Evolutionary conservation across 202 grass and related monocot genomes (phyloP).

Genomic region (Digitaria exilis): DNA sequence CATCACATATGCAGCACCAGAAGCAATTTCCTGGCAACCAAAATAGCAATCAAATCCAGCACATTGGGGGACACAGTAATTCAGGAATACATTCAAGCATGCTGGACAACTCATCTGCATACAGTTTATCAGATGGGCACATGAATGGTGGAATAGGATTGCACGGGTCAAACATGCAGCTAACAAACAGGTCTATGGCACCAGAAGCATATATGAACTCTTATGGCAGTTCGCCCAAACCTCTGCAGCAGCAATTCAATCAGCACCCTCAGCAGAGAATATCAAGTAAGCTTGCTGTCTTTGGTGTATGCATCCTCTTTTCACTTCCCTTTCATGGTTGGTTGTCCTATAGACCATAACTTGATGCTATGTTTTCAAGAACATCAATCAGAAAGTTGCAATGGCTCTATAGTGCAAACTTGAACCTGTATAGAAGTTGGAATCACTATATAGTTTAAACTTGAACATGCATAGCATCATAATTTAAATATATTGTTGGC

Average conservation of each 20-base stretch:
- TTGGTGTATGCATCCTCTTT: conserved; percentile 10
- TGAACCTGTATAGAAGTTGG: conserved; percentile 16
- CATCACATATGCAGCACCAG: conserved; percentile 65
- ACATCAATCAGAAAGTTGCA: conserved; percentile 22
- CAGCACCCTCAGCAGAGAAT: conserved; percentile 80
- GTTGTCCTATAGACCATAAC: conserved; percentile 10
- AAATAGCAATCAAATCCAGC: conserved; percentile 66
- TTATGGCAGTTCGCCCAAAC: conserved; percentile 77
- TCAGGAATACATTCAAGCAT: conserved; percentile 75
- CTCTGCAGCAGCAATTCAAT: conserved; percentile 77
- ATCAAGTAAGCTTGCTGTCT: conserved; percentile 62
- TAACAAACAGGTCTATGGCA: conserved; percentile 61
- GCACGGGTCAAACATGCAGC: conserved; percentile 68
- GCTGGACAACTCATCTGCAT: conserved; percentile 73
- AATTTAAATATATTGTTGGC: neutral
- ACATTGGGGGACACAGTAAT: conserved; percentile 57
- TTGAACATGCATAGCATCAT: conserved; percentile 21
- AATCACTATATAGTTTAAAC: conserved; percentile 16
- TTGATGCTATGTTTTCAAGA: conserved; percentile 33
- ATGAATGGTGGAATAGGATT: conserved; percentile 79
- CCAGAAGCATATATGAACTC: conserved; percentile 75
- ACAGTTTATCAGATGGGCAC: conserved; percentile 76
- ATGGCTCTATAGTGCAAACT: conserved; percentile 22
- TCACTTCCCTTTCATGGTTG: conserved; percentile 21
- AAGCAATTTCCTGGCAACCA: conserved; percentile 77